Evolutionary conservation across 495 filamentous ascomycete genomes (phyloP).

Genomic region (Aspergillus bertholletiae): DNA sequence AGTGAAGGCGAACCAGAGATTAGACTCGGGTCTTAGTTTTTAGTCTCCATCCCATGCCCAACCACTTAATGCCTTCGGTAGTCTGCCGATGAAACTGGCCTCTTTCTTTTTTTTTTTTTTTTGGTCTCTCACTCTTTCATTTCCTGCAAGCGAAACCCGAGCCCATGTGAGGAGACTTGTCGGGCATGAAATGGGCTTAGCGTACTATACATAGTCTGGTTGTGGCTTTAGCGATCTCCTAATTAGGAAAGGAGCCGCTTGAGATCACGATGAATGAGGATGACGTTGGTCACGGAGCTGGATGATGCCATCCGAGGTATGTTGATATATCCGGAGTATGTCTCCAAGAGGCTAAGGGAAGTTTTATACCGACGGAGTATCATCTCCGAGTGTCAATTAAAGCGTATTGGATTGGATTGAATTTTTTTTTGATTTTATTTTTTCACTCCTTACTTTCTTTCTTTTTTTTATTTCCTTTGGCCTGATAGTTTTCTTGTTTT

Average conservation of each 20-base stretch:
- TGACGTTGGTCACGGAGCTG: background rate
- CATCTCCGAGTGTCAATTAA: background rate
- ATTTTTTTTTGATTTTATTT: background rate
- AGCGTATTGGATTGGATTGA: background rate
- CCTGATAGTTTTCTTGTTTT: background rate
- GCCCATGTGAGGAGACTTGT: background rate
- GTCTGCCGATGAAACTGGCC: background rate
- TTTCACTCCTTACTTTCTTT: background rate
- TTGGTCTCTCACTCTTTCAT: no score
- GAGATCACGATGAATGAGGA: background rate
- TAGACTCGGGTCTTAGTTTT: background rate
- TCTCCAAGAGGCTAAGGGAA: background rate
- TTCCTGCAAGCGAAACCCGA: background rate
- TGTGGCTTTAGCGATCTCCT: background rate
- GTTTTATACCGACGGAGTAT: background rate
- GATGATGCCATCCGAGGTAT: background rate
- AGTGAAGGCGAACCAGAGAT: background rate
- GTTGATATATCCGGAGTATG: no score
- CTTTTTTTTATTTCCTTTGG: background rate
- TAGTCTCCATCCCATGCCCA: background rate
- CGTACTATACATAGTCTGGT: background rate
- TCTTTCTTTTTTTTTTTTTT: no score
- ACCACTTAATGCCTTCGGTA: background rate
- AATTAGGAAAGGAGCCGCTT: background rate
- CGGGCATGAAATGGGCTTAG: background rate